Base-by-base conservation (phyloP, 202 grass and related monocot species). In the Eragrostis tef region DNA sequence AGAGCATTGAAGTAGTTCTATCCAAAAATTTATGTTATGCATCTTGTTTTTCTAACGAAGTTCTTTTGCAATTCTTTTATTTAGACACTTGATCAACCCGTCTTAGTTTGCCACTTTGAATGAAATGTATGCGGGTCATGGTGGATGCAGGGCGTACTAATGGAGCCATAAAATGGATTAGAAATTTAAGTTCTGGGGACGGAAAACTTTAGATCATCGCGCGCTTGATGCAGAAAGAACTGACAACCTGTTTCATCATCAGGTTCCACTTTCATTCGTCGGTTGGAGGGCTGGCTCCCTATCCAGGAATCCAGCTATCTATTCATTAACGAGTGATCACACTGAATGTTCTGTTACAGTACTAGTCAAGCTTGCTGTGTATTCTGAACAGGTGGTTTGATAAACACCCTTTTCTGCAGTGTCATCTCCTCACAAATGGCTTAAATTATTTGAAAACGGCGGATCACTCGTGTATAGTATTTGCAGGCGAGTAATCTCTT, bases 81-180 rank as follows among this genome's bases (percentile, higher is more conserved):
- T 31, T 31, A 31, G 29, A 31, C 29, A 31, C 3, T 31, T 31
- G 29, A 29, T 63, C 17, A 39, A 80, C 19, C 29, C 29, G 29
- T 48, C 56, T 63, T 82, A 70, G 46, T 58, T 79, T 78, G 11
- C 26, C 66, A 59, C 19, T 25, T 34, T 54, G 51, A 14, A 69
- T 84, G 67, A 77, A 80, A 61, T 74, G 17, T 47, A 59, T 64
- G 46, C 80, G 94, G 95, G 92, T 98, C 59, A 79, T 98, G 52
- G 95, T 98, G 73, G 95, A 98, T 85, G 92, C 95, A 26, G 95
- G 93, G 56, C 94, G 95, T 87, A 98, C 92, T 88, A 92, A 98
- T 88, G 95, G 95, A 77, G 91, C 92, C 13, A 85, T 98, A 79
- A 94, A 94, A 78, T 92, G 94, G 80, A 94, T 98, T 57, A 91